Percentiles rank a stretch among this genome's conserved stretches.
Conservation (phyloP, 768 basidiomycete species). For the Coprinopsis cinerea region DNA sequence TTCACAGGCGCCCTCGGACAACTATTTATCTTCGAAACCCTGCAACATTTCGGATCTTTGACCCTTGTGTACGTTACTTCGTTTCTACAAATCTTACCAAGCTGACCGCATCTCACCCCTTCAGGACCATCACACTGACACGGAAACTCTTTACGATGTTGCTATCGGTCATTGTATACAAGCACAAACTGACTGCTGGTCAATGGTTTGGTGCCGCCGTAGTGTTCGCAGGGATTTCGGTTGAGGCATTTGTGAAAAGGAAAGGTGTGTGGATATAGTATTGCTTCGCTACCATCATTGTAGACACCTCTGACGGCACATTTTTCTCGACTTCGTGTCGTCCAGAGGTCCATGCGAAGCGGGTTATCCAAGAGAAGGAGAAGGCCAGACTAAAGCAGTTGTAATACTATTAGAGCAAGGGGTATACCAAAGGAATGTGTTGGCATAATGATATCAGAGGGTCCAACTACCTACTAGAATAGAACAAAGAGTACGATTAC, state of each 20-base stretch:
- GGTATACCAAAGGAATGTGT: no score
- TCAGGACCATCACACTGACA: slow-evolving; percentile 89
- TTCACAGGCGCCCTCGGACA: slow-evolving; percentile 92
- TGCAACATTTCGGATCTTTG: slow-evolving; percentile 85
- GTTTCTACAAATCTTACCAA: slow-evolving; percentile 10
- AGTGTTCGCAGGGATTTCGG: slow-evolving; percentile 93
- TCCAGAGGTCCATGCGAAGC: slow-evolving; percentile 77
- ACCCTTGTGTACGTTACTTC: slow-evolving; percentile 62
- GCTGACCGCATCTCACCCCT: neutral
- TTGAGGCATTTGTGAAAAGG: slow-evolving; percentile 89
- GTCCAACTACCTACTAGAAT: slow-evolving; percentile 3
- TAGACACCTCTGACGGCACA: slow-evolving; percentile 12
- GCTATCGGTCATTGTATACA: slow-evolving; percentile 87
- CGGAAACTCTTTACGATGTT: slow-evolving; percentile 98
- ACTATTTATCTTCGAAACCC: slow-evolving; percentile 95
- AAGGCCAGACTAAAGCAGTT: slow-evolving; percentile 77
- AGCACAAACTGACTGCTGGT: slow-evolving; percentile 74
- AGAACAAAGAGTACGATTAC: slow-evolving; percentile 1
- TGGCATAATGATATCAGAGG: slow-evolving; percentile 7
- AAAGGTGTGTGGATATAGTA: no score
- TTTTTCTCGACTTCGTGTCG: slow-evolving; percentile 4
- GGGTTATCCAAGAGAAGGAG: slow-evolving; percentile 76
- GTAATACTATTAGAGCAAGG: slow-evolving; percentile 33
- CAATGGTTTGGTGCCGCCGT: slow-evolving; percentile 92
- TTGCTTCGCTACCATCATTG: no score